phyloP scores from a whole-genome alignment of 768 basidiomycete species.

The Leucogyrophana mollusca region DNA sequence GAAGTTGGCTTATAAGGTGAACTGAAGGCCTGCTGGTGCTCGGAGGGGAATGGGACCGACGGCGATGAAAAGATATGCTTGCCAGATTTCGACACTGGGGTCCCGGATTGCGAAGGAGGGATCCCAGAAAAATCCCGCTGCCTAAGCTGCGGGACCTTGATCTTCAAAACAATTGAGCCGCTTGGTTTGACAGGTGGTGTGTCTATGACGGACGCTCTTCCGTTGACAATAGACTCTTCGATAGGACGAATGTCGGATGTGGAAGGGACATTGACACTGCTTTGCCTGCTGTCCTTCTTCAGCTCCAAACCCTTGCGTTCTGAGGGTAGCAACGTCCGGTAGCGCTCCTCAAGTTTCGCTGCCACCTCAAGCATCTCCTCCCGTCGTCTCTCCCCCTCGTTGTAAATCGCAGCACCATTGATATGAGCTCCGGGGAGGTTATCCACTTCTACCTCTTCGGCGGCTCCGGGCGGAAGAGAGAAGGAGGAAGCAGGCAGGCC shows the following conservation, averaged over 20 bases:
- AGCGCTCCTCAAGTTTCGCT: constrained; percentile 64
- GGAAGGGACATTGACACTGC: constrained; percentile 10
- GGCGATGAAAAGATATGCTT: constrained; percentile 3
- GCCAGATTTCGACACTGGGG: constrained; percentile 14
- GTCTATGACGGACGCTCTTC: constrained; percentile 8
- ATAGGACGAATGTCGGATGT: constrained; percentile 13
- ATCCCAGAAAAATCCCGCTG: too few species aligned
- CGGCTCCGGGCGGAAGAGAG: constrained; percentile 29
- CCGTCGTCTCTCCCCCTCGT: constrained; percentile 74
- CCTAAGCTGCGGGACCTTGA: too few species aligned
- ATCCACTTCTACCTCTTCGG: constrained; percentile 23
- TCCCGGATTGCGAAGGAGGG: constrained; percentile 9
- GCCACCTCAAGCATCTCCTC: constrained; percentile 76
- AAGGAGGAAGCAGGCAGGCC: constrained; percentile 58
- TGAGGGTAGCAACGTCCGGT: constrained; percentile 69
- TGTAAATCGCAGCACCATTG: constrained; percentile 37
- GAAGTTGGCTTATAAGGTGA: constrained; percentile 26
- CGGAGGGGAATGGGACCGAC: constrained; percentile 1
- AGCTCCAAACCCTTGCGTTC: constrained; percentile 44
- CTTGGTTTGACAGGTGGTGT: constrained; percentile 13
- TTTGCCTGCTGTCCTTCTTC: constrained; percentile 18
- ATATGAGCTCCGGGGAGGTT: constrained; percentile 32
- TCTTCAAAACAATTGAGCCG: constrained; percentile 27
- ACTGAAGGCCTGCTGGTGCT: neutral
- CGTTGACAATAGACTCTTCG: constrained; percentile 13